Evolutionary conservation across 208 protist species (phyloP).

Genomic region (Porcisia hertigi): DNA sequence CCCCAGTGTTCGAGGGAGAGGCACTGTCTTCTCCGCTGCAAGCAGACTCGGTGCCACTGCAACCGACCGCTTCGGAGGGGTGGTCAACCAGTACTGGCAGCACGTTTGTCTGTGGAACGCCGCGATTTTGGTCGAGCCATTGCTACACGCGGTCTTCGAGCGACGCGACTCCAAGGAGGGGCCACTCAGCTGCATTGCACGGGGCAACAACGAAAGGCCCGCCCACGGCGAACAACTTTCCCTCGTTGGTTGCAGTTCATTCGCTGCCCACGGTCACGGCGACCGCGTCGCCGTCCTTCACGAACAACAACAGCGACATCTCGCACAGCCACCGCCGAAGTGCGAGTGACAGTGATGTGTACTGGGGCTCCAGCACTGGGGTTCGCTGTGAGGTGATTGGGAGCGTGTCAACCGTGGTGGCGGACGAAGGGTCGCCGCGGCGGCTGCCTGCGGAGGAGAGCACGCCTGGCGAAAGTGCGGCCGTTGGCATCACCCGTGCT

Average conservation of each 20-base stretch:
- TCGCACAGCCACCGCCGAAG: constrained; percentile 5
- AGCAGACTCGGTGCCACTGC: neutral
- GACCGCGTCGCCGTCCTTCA: constrained; percentile 24
- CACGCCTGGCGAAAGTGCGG: neutral
- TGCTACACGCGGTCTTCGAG: constrained; percentile 8
- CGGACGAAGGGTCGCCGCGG: constrained; percentile 11
- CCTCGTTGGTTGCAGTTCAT: neutral
- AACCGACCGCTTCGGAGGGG: neutral
- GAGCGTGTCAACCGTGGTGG: constrained; percentile 9
- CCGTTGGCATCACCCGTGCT: neutral
- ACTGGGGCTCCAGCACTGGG: constrained; percentile 1
- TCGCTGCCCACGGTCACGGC: constrained; percentile 23
- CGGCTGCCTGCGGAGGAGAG: constrained; percentile 11
- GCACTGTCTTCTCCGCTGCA: neutral
- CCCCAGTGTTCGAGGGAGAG: neutral
- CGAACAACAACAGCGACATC: constrained; percentile 5
- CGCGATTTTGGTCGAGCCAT: constrained; percentile 37
- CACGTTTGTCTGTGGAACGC: constrained; percentile 32
- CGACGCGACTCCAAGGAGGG: constrained; percentile 1
- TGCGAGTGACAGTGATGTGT: neutral
- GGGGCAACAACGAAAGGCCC: constrained; percentile 14
- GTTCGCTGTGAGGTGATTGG: constrained; percentile 34
- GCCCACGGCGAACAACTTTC: neutral
- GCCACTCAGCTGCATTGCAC: constrained; percentile 17
- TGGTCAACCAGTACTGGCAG: constrained; percentile 2